phyloP scores from a whole-genome alignment of 192 early-diverging fungal genomes.

The Phlyctochytrium arcticum region DNA sequence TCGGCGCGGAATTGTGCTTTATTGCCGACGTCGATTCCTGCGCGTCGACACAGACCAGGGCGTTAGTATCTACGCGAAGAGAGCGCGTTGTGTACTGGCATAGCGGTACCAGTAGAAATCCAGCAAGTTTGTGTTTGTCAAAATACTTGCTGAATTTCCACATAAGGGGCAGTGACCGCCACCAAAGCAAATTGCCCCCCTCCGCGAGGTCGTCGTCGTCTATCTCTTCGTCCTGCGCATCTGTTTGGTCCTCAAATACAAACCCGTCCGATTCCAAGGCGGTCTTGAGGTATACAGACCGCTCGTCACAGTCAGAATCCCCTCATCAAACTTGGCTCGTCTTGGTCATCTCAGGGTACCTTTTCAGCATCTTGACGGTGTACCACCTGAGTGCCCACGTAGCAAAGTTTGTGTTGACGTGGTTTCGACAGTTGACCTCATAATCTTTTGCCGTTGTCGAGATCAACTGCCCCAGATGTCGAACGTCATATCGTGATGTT shows the following conservation, averaged over 20 bases:
- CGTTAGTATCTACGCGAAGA: slow-evolving; percentile 3
- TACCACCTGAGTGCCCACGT: slow-evolving; percentile 1
- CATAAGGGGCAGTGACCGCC: neutral
- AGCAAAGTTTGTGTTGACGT: neutral
- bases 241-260: too few species aligned
- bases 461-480: neutral
- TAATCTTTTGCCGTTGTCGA: slow-evolving; percentile 3
- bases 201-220: neutral
- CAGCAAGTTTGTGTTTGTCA: neutral
- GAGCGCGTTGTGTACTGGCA: neutral
- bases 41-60: neutral
- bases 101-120: neutral
- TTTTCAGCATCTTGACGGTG: neutral
- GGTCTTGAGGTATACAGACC: neutral
- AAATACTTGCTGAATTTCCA: slow-evolving; percentile 1
- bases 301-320: neutral
- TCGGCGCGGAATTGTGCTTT: neutral
- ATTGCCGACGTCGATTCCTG: neutral
- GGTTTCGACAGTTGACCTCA: slow-evolving; percentile 3
- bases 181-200: slow-evolving; percentile 1
- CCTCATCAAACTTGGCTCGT: neutral
- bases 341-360: neutral
- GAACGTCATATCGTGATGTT: neutral
- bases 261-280: too few species aligned
- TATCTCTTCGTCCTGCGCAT: too few species aligned